phyloP scores from a whole-genome alignment of 1,284 basidiomycete genomes.

The Coriolopsis trogii region DNA sequence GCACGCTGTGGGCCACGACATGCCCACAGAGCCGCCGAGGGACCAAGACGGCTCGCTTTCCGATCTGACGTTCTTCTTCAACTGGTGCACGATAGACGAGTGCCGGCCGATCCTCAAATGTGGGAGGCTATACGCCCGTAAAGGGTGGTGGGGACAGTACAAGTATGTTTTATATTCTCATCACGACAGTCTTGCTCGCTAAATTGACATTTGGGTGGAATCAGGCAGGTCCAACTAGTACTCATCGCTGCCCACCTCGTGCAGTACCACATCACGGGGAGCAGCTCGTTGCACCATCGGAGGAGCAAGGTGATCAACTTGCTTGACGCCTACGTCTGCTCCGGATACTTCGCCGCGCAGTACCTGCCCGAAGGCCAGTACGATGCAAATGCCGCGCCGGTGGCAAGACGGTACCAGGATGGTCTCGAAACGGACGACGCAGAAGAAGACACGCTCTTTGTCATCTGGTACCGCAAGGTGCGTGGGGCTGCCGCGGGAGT shows the following conservation, averaged over 20 bases:
- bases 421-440: conserved; percentile 78
- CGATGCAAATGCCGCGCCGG: conserved; percentile 49
- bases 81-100: conserved; percentile 78
- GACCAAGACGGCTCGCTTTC: conserved; percentile 56
- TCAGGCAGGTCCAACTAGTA: conserved; percentile 69
- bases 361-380: conserved; percentile 64
- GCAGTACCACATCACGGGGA: conserved; percentile 58
- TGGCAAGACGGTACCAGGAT: conserved; percentile 75
- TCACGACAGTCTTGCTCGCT: conserved; percentile 11
- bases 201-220: not conserved
- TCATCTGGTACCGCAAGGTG: conserved; percentile 64
- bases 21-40: conserved; percentile 49
- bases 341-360: conserved; percentile 75
- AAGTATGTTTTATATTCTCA: conserved; percentile 47
- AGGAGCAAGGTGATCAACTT: conserved; percentile 58
- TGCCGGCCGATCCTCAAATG: conserved; percentile 74
- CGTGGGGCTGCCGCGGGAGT: conserved; percentile 12
- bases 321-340: conserved; percentile 75
- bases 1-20: conserved; percentile 38
- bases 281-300: conserved; percentile 52
- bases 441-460: conserved; percentile 76
- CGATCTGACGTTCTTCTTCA: conserved; percentile 67
- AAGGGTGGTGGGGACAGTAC: conserved; percentile 69
- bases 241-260: conserved; percentile 68
- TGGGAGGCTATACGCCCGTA: conserved; percentile 72